phyloP scores from a whole-genome alignment of 352 stramenopile genomes.

The Globisporangium uncinulatum region DNA sequence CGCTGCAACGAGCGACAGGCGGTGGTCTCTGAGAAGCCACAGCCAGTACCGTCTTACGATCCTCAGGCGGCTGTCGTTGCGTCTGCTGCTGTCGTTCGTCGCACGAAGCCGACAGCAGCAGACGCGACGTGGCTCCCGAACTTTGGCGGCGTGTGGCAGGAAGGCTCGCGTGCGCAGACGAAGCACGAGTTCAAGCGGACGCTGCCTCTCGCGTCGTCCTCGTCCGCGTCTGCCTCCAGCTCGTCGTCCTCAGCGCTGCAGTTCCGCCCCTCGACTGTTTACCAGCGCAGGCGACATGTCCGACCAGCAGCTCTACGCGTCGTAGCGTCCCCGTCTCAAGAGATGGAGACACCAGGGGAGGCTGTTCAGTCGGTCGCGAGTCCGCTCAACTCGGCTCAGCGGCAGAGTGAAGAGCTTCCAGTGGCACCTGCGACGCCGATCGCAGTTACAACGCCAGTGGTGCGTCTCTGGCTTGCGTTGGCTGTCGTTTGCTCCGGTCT shows the following conservation, averaged over 20 bases:
- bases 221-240: too few species aligned
- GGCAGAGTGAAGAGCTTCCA: too few species aligned
- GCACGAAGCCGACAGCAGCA: too few species aligned
- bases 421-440: too few species aligned
- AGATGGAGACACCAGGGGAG: too few species aligned
- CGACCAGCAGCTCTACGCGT: background rate
- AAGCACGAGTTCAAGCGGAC: constrained; percentile 44
- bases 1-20: constrained; percentile 35
- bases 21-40: background rate
- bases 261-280: constrained; percentile 5
- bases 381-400: too few species aligned
- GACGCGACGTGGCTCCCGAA: constrained; percentile 60
- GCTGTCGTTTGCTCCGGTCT: too few species aligned
- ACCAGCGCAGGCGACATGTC: constrained; percentile 5
- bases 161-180: constrained; percentile 51
- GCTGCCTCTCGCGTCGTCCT: background rate
- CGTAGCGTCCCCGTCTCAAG: too few species aligned
- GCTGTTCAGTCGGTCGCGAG: too few species aligned
- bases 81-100: background rate
- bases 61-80: background rate
- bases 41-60: too few species aligned
- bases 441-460: background rate
- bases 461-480: too few species aligned
- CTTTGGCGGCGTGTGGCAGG: constrained; percentile 75
- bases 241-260: background rate